These are phyloP conservation scores for Chrysoporthe deuterocubensis DNA, from an alignment of 2,329 filamentous ascomycete species.

Conservation along the genomic window DNA sequence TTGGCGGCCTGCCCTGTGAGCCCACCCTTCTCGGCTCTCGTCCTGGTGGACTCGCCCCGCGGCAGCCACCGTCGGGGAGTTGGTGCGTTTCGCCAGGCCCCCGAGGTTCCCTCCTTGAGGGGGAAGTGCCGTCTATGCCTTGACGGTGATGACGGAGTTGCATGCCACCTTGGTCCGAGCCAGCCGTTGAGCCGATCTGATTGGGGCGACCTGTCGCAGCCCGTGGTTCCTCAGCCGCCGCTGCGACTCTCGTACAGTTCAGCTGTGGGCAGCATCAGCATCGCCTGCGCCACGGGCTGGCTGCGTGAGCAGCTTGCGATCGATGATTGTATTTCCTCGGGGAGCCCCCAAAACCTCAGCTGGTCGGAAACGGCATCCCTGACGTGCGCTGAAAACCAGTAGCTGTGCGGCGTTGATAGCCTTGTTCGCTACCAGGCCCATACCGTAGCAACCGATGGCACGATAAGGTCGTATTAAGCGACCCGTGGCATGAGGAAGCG, in stretches of 20 bases:
- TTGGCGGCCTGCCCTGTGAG: neutral
- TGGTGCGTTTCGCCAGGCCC: neutral
- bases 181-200: too few species aligned
- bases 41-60: neutral
- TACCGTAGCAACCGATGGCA: neutral
- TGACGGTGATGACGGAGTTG: neutral
- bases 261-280: neutral
- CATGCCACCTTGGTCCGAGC: too few species aligned
- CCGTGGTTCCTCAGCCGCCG: neutral
- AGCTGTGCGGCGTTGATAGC: neutral
- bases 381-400: slow-evolving; percentile 6
- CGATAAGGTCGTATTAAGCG: neutral
- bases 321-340: neutral
- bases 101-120: neutral
- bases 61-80: neutral
- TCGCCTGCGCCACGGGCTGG: neutral
- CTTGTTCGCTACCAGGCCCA: neutral
- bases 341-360: neutral
- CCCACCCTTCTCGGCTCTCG: neutral
- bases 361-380: neutral
- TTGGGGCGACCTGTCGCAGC: neutral
- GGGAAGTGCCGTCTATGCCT: neutral
- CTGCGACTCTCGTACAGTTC: neutral
- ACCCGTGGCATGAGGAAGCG: neutral
- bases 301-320: neutral